Evolutionary conservation across 768 basidiomycete species (phyloP).

Genomic region (Russula olivacea): DNA sequence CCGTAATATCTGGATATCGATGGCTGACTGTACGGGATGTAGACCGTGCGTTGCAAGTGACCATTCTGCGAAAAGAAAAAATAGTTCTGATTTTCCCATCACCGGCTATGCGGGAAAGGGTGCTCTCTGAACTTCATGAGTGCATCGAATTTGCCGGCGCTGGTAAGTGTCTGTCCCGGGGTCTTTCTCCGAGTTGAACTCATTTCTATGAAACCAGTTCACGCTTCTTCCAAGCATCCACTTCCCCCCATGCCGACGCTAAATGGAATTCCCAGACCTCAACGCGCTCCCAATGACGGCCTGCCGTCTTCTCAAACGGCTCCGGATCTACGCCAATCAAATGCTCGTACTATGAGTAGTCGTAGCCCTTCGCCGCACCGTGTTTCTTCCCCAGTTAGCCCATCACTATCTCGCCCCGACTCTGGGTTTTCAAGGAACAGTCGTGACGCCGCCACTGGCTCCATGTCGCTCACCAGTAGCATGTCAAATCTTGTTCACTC

Average conservation of each 20-base stretch:
- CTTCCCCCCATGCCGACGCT: slow-evolving; percentile 61
- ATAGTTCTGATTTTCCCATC: slow-evolving; percentile 62
- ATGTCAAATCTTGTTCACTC: slow-evolving; percentile 28
- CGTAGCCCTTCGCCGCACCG: slow-evolving; percentile 28
- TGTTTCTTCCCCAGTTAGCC: slow-evolving; percentile 23
- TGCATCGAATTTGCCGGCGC: slow-evolving; percentile 77
- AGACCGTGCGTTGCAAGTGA: slow-evolving; percentile 72
- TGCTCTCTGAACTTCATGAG: slow-evolving; percentile 68
- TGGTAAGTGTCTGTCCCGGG: slow-evolving; percentile 43
- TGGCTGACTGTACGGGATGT: slow-evolving; percentile 16
- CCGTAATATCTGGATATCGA: not conserved
- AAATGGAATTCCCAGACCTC: slow-evolving; percentile 22
- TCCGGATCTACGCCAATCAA: slow-evolving; percentile 19
- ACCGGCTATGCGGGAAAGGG: slow-evolving; percentile 49
- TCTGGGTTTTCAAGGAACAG: slow-evolving; percentile 21
- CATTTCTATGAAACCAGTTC: slow-evolving; percentile 6
- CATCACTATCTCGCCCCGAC: not conserved
- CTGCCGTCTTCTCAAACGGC: slow-evolving; percentile 24
- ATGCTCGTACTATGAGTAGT: slow-evolving; percentile 2
- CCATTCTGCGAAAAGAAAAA: slow-evolving; percentile 85
- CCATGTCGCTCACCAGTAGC: slow-evolving; percentile 21
- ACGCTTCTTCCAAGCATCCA: slow-evolving; percentile 49
- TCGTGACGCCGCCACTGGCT: not conserved
- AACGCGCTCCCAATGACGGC: not conserved
- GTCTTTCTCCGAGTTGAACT: not conserved